Conservation (phyloP, 2,329 filamentous ascomycete species). For the Fusarium sacchari region DNA sequence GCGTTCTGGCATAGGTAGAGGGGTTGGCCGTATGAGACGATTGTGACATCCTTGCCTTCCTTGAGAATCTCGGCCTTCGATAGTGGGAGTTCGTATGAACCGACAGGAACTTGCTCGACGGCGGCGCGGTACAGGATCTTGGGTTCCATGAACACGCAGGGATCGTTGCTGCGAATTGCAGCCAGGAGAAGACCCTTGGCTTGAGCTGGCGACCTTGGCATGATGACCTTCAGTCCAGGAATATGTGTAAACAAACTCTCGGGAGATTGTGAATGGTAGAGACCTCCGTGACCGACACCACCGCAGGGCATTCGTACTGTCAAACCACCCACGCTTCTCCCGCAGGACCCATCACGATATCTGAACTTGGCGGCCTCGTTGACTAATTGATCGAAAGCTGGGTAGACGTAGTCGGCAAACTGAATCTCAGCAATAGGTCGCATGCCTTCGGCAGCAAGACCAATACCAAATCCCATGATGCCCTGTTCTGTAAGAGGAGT, state of each 20-base stretch:
- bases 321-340: conserved; percentile 75
- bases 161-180: conserved; percentile 82
- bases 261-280: conserved; percentile 91
- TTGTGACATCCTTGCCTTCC: conserved; percentile 80
- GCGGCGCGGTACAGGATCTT: conserved; percentile 93
- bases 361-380: conserved; percentile 92
- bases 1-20: conserved; percentile 85
- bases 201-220: conserved; percentile 86
- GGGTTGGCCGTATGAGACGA: conserved; percentile 90
- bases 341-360: conserved; percentile 73
- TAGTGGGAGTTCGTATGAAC: conserved; percentile 83
- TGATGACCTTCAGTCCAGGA: conserved; percentile 84
- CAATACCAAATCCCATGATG: conserved; percentile 92
- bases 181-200: conserved; percentile 87
- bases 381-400: conserved; percentile 92
- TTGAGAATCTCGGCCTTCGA: conserved; percentile 88
- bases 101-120: conserved; percentile 88
- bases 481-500: conserved; percentile 95
- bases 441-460: conserved; percentile 90
- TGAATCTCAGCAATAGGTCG: conserved; percentile 93
- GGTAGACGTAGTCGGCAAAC: conserved; percentile 94
- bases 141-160: conserved; percentile 92
- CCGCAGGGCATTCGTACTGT: conserved; percentile 92
- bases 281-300: conserved; percentile 85
- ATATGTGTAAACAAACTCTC: conserved; percentile 90